Base-by-base conservation (phyloP, 2,329 filamentous ascomycete species). In the Beauveria varroae region DNA sequence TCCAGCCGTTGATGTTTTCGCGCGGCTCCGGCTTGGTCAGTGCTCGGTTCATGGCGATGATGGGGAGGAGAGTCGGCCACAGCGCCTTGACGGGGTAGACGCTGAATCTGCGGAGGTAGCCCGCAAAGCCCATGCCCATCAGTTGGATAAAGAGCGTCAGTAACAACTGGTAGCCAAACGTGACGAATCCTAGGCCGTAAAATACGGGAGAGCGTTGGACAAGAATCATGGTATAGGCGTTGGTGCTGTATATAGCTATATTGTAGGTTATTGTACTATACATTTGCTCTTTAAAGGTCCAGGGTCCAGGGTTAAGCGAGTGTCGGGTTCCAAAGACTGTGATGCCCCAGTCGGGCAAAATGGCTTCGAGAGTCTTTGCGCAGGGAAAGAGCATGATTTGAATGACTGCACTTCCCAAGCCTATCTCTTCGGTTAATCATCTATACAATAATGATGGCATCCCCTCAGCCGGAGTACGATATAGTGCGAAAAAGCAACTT, bases 261-360 rank as follows among this genome's bases (percentile, higher is more conserved):
- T 85, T 84, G 55, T 83, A 80, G 75, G 82, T 83, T 64, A 84
- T 81, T 3, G 80, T 80, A 41, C 84, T 80, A n/a, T 85, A 70
- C 74, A 83, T 81, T 65, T 86, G 83, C 68, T 86, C 83, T 67
- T 86, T 86, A 65, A 78, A 79, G 55, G 78, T 81, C 68, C 85
- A 85, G 0, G 75, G 76, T 0, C 81, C 81, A 0, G 82, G 80
- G 64, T 84, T 84, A 16, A 83, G 71, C 9, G 73, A 75, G 63
- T 79, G 73, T 10, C 73, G 71, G 1, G 70, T 63, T 0, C 78
- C 78, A 56, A 72, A 72, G 5, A 81, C 57, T 0, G 72, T 76
- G 60, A 82, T 62, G 4, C 76, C 75, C 71, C 75, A 78, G 57
- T 77, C 74, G 0, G 80, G 80, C 0, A 83, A 66, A 16, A 72